Evolutionary conservation across 2,329 filamentous ascomycete species (phyloP), one percentile per base, ranked within the genome.

Genomic region (Pseudocercospora eumusae): DNA sequence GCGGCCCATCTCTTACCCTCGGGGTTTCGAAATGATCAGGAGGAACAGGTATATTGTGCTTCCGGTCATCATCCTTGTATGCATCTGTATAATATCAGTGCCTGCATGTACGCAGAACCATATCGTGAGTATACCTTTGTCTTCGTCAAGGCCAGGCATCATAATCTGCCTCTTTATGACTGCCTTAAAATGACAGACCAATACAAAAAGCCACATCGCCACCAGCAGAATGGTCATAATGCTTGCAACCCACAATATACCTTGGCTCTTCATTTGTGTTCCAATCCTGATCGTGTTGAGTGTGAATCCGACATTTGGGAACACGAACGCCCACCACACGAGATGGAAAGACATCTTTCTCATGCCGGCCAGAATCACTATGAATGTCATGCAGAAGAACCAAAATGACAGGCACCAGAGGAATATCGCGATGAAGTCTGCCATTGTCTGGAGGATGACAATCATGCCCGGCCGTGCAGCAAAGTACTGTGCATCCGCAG

Each of bases 271-370:
- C 5, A 88, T 73, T 28, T 65, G 60, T 42, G 67, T 77, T 1
- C 83, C 86, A 47, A 88, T 78, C 9, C 82, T 76, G 45, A 88
- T 85, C 7, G 82, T 83, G 0, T 84, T 82, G 50, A 88, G 78
- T 0, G 83, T 85, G 62, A 88, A 84, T 0, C 86, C 86, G 1
- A 84, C 84, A 63, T 89, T 88, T 4, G 86, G 86, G 69, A 88
- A 89, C 27, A 89, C 82, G 71, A 87, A 85, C 2, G 84, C 84
- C 80, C 83, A 87, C 85, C 88, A 74, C 68, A 77, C 50, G 79
- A 75, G 33, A 76, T 77, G 73, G 80, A 84, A 73, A 0, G 55
- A 59, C 71, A 72, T 72, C 13, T 64, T 55, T 13, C 56, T 65
- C 3, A 63, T 45, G 0, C 66, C 68, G 2, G 52, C 50, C 2